phyloP scores from a whole-genome alignment of 805 yeast species.

The Cyberlindnera japonica region DNA sequence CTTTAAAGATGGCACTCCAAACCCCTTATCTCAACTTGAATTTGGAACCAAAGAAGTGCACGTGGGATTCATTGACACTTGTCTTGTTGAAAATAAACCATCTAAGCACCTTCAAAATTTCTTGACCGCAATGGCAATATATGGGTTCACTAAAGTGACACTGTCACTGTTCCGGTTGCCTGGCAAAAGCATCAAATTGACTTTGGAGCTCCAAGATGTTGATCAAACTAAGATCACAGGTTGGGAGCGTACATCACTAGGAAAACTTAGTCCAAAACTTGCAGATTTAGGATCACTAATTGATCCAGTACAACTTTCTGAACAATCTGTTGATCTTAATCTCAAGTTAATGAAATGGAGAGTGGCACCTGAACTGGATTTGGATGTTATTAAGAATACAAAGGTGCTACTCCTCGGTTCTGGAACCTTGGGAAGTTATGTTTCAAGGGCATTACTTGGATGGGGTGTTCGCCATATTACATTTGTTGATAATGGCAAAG shows the following conservation, averaged over 20 bases:
- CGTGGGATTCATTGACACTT: constrained; percentile 39
- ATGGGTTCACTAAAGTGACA: constrained; percentile 33
- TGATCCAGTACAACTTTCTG: constrained; percentile 77
- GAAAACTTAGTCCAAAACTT: constrained; percentile 74
- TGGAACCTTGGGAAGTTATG: constrained; percentile 93
- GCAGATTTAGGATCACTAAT: constrained; percentile 80
- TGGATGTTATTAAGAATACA: constrained; percentile 57
- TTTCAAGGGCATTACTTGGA: constrained; percentile 78
- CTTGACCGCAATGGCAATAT: constrained; percentile 41
- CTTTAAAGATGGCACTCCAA: constrained; percentile 16
- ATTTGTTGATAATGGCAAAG: constrained; percentile 83
- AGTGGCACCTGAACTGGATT: constrained; percentile 74
- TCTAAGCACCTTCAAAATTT: constrained; percentile 58
- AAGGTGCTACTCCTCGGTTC: constrained; percentile 85
- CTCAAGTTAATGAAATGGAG: constrained; percentile 96
- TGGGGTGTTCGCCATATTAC: constrained; percentile 92
- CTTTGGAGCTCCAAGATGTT: constrained; percentile 16
- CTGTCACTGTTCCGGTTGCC: constrained; percentile 39
- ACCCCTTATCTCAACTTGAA: constrained; percentile 18
- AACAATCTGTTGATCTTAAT: constrained; percentile 90
- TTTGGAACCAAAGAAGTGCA: constrained; percentile 12
- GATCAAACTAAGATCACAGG: constrained; percentile 52
- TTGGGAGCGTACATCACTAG: constrained; percentile 82
- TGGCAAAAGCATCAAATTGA: constrained; percentile 30
- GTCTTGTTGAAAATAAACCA: constrained; percentile 35